Percentiles rank a stretch among this genome's conserved stretches.
These are phyloP conservation scores for Schoenoplectus tabernaemontani DNA, from an alignment of 202 grass and related monocot species.

Conservation along the genomic window DNA sequence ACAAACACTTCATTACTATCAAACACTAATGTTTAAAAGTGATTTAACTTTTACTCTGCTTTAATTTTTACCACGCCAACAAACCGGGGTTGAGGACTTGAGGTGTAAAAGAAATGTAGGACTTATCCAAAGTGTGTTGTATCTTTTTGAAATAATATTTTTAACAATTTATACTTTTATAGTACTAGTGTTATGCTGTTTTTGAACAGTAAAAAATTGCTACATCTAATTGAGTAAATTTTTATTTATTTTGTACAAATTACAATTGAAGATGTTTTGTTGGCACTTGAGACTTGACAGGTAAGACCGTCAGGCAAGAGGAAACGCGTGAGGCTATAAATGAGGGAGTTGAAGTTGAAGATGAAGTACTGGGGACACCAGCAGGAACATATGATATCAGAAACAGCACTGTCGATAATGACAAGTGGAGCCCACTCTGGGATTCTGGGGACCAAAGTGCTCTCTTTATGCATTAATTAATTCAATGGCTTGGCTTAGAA, in stretches of 20 bases:
- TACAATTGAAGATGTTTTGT: neutral
- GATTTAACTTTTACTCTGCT: too few species aligned
- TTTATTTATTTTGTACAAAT: neutral
- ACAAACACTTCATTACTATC: too few species aligned
- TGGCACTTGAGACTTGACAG: neutral
- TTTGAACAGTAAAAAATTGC: too few species aligned
- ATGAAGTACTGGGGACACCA: neutral
- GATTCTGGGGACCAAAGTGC: neutral
- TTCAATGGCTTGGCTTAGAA: neutral
- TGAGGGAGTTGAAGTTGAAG: neutral
- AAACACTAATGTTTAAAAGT: too few species aligned
- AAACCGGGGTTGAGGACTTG: too few species aligned
- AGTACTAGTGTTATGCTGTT: too few species aligned
- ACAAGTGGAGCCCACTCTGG: neutral
- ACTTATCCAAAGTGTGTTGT: too few species aligned
- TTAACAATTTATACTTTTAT: too few species aligned
- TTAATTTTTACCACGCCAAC: too few species aligned
- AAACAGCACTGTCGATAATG: neutral
- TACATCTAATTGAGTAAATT: neutral
- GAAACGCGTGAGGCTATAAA: constrained; percentile 23
- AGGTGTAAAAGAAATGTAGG: too few species aligned
- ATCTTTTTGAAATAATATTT: too few species aligned
- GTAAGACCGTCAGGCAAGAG: neutral
- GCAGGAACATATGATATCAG: constrained; percentile 19
- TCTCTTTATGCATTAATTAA: neutral